These are phyloP conservation scores for Solanum ahanhuiri DNA, from an alignment of 257 asterid species.

Conservation along the genomic window DNA sequence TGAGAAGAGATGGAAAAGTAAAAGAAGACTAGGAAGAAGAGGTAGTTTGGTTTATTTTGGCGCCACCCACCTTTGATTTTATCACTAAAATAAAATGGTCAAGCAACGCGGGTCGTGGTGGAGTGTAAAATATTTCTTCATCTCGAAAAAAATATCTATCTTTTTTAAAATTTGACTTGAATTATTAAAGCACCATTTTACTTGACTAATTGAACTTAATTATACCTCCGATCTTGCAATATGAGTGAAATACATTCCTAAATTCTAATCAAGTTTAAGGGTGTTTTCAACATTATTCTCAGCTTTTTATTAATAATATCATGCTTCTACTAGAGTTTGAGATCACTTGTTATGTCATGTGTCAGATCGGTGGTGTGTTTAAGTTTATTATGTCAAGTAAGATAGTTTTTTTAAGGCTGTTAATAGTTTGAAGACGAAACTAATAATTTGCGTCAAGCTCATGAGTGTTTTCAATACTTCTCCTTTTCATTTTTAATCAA, in stretches of 20 bases:
- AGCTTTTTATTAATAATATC: too few species aligned
- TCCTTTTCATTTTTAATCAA: background rate
- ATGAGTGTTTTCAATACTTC: background rate
- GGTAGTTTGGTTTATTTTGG: background rate
- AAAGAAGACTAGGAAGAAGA: background rate
- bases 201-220: background rate
- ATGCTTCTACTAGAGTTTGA: background rate
- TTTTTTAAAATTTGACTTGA: too few species aligned
- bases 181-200: too few species aligned
- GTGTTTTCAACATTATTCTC: too few species aligned
- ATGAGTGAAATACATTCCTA: background rate
- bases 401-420: too few species aligned
- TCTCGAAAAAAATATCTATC: accelerated
- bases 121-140: background rate
- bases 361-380: background rate
- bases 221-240: accelerated
- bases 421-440: too few species aligned
- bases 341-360: too few species aligned
- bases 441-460: background rate
- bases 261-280: too few species aligned
- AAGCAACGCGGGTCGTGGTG: background rate
- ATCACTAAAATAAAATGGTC: too few species aligned
- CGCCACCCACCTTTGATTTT: background rate
- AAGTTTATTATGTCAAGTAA: background rate
- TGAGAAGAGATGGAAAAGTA: background rate